Base-by-base conservation (phyloP, 2,329 filamentous ascomycete genomes). In the Cytospora piceae region DNA sequence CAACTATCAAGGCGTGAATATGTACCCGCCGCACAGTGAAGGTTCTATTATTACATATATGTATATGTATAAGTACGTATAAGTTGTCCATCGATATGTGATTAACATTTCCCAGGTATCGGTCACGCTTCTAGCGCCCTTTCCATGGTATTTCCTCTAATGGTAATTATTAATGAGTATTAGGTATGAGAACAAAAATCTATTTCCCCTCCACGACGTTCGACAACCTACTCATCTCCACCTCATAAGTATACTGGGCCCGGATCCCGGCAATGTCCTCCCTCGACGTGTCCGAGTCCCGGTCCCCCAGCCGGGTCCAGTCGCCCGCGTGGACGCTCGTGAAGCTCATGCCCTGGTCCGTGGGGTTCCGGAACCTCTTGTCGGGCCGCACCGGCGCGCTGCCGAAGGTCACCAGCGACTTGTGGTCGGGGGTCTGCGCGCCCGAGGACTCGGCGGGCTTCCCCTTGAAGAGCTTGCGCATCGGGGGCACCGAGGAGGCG, bases 401-500 rank as follows among this genome's bases (percentile, higher is more conserved):
- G 17, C 61, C 61, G 20, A 63, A 63, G 12, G 61, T 63, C n/a
- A 63, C 61, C 17, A 63, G 24, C 20, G 61, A 63, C 51, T 39
- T 63, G 27, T 24, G 61, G 29, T 39, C 20, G 24, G 37, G 29
- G 17, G 34, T 51, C 11, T 34, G n/a, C 14, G 29, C 39, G 17
- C 17, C 29, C 46, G 34, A 39, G 17, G 37, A 8, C 15, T 51
- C 32, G 3, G 20, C 39, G 3, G 51, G 46, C 15, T 39, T 37
- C 12, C 61, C 22, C 49, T 58, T 61, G 29, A 58, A 46, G 24
- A 65, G 57, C 11, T 60, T 59, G 46, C 65, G 65, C 12, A 68
- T 59, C 15, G 64, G 56, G 22, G 67, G 67, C 12, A 68, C 42
- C 9, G 64, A 67, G 22, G 61, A 63, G 20, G 64, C 61, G 15